Conservation (phyloP, 768 basidiomycete genomes). For the Xerocomus brunneocitrinus region DNA sequence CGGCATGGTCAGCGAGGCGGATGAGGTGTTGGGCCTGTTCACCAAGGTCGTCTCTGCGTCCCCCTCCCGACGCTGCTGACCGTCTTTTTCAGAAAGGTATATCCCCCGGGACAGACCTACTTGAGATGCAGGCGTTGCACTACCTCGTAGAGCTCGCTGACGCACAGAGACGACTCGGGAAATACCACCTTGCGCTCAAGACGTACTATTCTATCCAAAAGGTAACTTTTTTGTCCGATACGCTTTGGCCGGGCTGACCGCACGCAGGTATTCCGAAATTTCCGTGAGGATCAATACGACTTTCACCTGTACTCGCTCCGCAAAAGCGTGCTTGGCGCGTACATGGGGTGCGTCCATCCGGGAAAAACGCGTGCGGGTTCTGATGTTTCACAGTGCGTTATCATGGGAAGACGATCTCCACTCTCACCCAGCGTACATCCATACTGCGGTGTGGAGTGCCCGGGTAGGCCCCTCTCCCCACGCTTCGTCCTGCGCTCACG, state of each 20-base stretch:
- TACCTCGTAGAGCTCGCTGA: constrained; percentile 82
- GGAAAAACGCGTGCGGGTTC: not conserved
- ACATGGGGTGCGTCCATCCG: constrained; percentile 60
- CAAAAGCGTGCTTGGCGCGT: constrained; percentile 82
- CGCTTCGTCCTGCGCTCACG: not conserved
- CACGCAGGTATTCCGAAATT: constrained; percentile 69
- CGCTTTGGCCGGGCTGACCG: constrained; percentile 5
- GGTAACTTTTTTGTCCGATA: constrained; percentile 35
- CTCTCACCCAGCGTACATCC: constrained; percentile 71
- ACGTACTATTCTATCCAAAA: constrained; percentile 72
- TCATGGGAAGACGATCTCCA: constrained; percentile 78
- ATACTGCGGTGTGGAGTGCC: constrained; percentile 66
- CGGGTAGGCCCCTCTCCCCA: too few relatives aligned
- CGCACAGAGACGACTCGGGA: constrained; percentile 58
- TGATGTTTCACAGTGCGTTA: constrained; percentile 50
- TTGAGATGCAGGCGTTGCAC: constrained; percentile 93
- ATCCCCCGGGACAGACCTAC: constrained; percentile 71
- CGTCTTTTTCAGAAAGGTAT: constrained; percentile 75
- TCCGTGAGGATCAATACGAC: constrained; percentile 96
- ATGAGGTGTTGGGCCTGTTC: constrained; percentile 73
- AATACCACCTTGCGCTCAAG: constrained; percentile 77
- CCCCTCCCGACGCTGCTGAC: constrained; percentile 6
- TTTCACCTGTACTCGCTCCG: constrained; percentile 95
- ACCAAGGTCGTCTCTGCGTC: constrained; percentile 61
- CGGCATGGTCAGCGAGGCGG: constrained; percentile 74